Percentiles rank a stretch among this genome's conserved stretches.
Conservation (phyloP, 257 asterid species). For the Cordia subcordata region DNA sequence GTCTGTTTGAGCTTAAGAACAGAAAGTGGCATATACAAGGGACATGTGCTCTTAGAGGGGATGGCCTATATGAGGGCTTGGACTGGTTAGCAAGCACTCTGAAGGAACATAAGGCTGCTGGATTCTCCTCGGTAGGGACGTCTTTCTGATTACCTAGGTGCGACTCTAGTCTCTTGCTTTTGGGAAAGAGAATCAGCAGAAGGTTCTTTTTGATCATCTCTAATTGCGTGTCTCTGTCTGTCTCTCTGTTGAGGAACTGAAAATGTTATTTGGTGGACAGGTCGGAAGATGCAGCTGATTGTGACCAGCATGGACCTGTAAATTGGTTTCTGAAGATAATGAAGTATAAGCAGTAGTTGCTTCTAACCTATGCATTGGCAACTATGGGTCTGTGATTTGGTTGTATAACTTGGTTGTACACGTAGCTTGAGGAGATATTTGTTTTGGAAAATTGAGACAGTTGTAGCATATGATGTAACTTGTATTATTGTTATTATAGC, state of each 20-base stretch:
- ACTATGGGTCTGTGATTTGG: neutral
- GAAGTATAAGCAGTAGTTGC: too few species aligned
- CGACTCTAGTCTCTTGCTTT: slow-evolving; percentile 7
- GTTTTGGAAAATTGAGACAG: too few species aligned
- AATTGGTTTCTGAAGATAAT: neutral
- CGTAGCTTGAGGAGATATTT: too few species aligned
- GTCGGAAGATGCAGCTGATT: slow-evolving; percentile 3
- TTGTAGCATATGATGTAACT: too few species aligned
- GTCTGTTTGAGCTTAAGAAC: slow-evolving; percentile 74
- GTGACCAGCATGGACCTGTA: neutral
- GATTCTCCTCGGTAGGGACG: slow-evolving; percentile 80
- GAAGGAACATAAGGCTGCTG: slow-evolving; percentile 78
- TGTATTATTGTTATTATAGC: too few species aligned
- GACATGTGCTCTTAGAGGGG: slow-evolving; percentile 86
- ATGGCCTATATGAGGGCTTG: slow-evolving; percentile 91
- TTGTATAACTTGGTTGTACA: too few species aligned
- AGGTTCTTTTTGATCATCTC: neutral
- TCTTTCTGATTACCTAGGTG: slow-evolving; percentile 54
- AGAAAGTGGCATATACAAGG: slow-evolving; percentile 98
- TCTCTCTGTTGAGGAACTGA: slow-evolving; percentile 3
- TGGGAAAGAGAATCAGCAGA: neutral
- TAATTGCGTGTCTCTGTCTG: too few species aligned
- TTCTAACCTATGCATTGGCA: too few species aligned
- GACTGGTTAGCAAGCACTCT: slow-evolving; percentile 91
- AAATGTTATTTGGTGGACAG: slow-evolving; percentile 26